Percentiles rank a stretch among this genome's conserved stretches.
These are phyloP conservation scores for Metroxylon sagu DNA, from an alignment of 176 grass and related monocot genomes.

Conservation along the genomic window DNA sequence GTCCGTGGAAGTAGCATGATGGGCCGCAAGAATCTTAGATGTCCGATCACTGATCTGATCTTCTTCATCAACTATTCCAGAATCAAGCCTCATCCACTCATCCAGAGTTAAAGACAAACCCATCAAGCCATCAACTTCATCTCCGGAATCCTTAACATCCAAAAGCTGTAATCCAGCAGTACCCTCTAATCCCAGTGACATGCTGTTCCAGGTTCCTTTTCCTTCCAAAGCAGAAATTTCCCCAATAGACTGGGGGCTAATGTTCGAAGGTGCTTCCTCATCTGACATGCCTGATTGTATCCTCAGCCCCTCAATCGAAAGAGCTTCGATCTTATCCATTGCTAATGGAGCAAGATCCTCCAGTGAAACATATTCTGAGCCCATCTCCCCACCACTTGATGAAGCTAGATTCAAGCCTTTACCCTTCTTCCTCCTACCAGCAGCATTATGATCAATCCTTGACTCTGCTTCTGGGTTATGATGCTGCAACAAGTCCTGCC, in stretches of 20 bases:
- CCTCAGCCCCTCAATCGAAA: conserved; percentile 89
- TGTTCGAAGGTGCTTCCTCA: conserved; percentile 86
- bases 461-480: conserved; percentile 20
- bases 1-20: conserved; percentile 91
- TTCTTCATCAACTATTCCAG: conserved; percentile 72
- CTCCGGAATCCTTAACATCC: conserved; percentile 62
- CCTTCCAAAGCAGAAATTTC: conserved; percentile 81
- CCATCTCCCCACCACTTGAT: conserved; percentile 30
- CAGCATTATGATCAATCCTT: conserved; percentile 20
- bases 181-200: conserved; percentile 78
- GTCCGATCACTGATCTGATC: conserved; percentile 66
- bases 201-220: conserved; percentile 40
- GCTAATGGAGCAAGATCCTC: conserved; percentile 94
- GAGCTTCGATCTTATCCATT: conserved; percentile 98
- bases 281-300: conserved; percentile 96
- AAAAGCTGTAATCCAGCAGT: conserved; percentile 83
- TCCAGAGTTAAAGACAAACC: conserved; percentile 82
- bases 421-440: conserved; percentile 43
- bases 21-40: conserved; percentile 86
- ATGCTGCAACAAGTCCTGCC: conserved; percentile 46
- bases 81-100: conserved; percentile 96
- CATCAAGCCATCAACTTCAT: conserved; percentile 89
- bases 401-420: conserved; percentile 30
- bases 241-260: conserved; percentile 55
- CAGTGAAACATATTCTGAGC: conserved; percentile 78